A percentile compares a stretch with the other conserved stretches of the same genome.
Conservation (phyloP, 1,284 basidiomycete genomes). For the Tilletiopsis washingtonensis region DNA sequence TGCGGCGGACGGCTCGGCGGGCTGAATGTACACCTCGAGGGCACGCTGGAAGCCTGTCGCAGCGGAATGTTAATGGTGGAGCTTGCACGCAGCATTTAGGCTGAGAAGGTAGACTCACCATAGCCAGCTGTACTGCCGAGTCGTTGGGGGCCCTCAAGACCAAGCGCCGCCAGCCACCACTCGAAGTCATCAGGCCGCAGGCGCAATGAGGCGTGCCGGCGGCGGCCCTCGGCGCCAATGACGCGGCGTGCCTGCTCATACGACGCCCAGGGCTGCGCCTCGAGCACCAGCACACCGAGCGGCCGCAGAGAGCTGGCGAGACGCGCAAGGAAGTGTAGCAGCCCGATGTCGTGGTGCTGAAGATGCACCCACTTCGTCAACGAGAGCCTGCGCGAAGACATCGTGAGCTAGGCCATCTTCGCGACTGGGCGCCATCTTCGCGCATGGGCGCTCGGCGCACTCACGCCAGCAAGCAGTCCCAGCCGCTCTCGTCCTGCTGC, state of each 20-base stretch:
- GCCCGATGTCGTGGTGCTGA: slow-evolving; percentile 9
- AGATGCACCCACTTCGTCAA: slow-evolving; percentile 23
- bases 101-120: no score
- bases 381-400: slow-evolving; percentile 7
- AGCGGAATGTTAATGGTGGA: no score
- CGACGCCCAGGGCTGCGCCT: slow-evolving; percentile 15
- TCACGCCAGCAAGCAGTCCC: neutral
- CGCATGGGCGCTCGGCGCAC: neutral
- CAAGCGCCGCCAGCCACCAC: no score
- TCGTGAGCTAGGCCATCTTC: neutral
- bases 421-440: no score
- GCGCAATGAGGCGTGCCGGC: neutral
- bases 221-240: neutral
- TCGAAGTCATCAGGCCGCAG: neutral
- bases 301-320: slow-evolving; percentile 3
- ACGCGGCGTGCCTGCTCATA: slow-evolving; percentile 13
- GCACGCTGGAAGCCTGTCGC: no score
- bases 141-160: no score
- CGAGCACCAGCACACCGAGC: slow-evolving; percentile 6
- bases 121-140: no score
- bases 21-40: no score
- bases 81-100: no score
- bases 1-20: no score
- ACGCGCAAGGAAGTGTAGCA: slow-evolving; percentile 8
- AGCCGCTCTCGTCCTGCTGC: neutral